Evolutionary conservation across 2,329 filamentous ascomycete species (phyloP), one percentile per base, ranked within the genome.

Genomic region (Hypoxylon sp.): DNA sequence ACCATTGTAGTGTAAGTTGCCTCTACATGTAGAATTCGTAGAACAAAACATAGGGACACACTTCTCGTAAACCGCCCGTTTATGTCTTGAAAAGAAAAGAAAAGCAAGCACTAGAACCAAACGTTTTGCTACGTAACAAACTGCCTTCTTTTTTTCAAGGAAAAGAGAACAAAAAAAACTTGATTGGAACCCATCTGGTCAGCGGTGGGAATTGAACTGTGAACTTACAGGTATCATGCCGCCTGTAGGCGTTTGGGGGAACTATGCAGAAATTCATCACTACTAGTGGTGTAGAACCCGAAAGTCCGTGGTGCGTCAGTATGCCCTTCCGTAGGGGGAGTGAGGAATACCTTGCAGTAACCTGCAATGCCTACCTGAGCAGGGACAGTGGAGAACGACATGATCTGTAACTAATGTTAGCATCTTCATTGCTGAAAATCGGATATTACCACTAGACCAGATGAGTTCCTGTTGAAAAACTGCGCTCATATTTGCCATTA

Each of bases 221-320:
- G 20, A 25, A 66, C 64, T n/a, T 63, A 63, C 58, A 25, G 64
- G 46, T 58, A 33, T 35, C 63, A 66, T 56, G 51, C 11, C 56
- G 46, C 46, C 40, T 44, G 44, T 65, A 65, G 55, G 56, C 31
- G 25, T 40, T 65, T 37, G 27, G n/a, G 42, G n/a, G 27, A 3
- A 53, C 27, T 37, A 54, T 64, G 48, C 40, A 40, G 40, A 57
- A 57, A 57, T 14, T 42, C 27, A 27, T 6, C 17, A 25, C 10
- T 4, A 8, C 25, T 5, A 27, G 25, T 27, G 25, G 25, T 33
- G 17, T 10, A 44, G 25, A 46, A 42, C 54, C 40, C 44, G 44
- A 13, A 17, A 35, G 27, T 30, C 27, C 48, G 13, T 50, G 14
- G 14, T 17, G 44, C 42, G 17, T 50, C 17, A 49, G 49, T 17